Evolutionary conservation across 805 yeast species (phyloP).

Genomic region (Yarrowia keelungensis): DNA sequence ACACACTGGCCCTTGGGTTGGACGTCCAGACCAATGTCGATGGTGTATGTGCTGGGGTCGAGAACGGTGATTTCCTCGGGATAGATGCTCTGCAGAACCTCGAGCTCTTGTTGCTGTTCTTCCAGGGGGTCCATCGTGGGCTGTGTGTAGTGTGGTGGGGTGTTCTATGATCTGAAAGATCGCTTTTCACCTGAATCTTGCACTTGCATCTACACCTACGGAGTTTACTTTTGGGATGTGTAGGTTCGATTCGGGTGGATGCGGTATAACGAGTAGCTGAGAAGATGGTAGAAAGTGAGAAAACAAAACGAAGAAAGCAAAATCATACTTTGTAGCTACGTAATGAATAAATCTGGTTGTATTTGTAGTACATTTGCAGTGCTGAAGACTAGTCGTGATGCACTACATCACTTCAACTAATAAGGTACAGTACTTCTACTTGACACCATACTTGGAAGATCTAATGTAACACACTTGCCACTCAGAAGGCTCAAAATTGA

Average conservation of each 20-base stretch:
- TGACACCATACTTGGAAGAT: no score
- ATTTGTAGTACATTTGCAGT: no score
- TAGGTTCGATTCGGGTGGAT: neutral
- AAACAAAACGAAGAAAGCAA: no score
- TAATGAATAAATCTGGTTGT: no score
- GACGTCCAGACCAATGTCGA: slow-evolving; percentile 72
- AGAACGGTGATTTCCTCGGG: slow-evolving; percentile 78
- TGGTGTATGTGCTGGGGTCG: slow-evolving; percentile 56
- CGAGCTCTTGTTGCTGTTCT: slow-evolving; percentile 89
- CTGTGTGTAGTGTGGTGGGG: neutral
- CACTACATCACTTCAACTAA: no score
- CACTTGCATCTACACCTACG: slow-evolving; percentile 16
- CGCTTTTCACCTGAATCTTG: neutral
- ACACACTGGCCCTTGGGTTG: slow-evolving; percentile 62
- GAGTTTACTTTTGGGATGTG: slow-evolving; percentile 8
- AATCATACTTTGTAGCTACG: no score
- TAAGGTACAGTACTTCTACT: no score
- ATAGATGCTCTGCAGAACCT: slow-evolving; percentile 86
- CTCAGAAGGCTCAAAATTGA: no score
- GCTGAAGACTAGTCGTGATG: no score
- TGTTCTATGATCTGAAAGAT: neutral
- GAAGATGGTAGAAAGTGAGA: no score
- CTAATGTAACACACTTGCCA: no score
- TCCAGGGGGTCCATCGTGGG: slow-evolving; percentile 71
- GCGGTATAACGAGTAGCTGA: neutral